These are phyloP conservation scores for Microcyclospora tardicrescens DNA, from an alignment of 2,329 filamentous ascomycete species.

Conservation along the genomic window DNA sequence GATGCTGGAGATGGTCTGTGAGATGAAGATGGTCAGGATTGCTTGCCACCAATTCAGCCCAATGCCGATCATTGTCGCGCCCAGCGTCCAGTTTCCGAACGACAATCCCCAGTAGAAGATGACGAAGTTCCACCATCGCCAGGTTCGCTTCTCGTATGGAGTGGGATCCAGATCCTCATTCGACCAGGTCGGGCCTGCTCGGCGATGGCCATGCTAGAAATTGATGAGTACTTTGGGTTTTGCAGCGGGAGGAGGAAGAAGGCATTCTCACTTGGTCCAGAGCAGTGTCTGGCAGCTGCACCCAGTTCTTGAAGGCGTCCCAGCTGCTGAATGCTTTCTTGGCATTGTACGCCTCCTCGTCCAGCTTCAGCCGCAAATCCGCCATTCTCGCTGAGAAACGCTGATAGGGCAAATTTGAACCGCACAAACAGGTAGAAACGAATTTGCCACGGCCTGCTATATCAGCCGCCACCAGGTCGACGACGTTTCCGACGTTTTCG, in stretches of 20 bases:
- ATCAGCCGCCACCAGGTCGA: too few relatives aligned
- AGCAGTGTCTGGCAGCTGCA: conserved; percentile 11
- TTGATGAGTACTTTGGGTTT: not conserved
- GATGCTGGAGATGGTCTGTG: conserved; percentile 29
- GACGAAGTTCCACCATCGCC: conserved; percentile 30
- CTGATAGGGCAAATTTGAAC: too few relatives aligned
- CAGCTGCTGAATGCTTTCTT: conserved; percentile 12
- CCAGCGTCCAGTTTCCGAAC: conserved; percentile 31
- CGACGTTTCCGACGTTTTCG: too few relatives aligned
- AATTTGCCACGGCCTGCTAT: too few relatives aligned
- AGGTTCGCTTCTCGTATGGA: conserved; percentile 26
- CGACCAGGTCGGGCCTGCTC: conserved; percentile 6
- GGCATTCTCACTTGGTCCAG: conserved; percentile 7
- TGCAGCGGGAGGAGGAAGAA: not conserved
- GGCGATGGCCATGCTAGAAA: conserved; percentile 6
- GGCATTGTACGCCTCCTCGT: conserved; percentile 7
- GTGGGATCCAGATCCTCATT: conserved; percentile 26
- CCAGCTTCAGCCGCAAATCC: too few relatives aligned
- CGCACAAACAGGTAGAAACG: too few relatives aligned
- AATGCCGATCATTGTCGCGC: conserved; percentile 28
- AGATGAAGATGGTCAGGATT: conserved; percentile 33
- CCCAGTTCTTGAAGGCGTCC: conserved; percentile 12
- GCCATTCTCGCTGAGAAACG: too few relatives aligned
- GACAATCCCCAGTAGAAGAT: conserved; percentile 29
- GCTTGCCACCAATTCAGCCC: conserved; percentile 35